These are phyloP conservation scores for Striga asiatica DNA, from an alignment of 257 asterid species.

Conservation along the genomic window DNA sequence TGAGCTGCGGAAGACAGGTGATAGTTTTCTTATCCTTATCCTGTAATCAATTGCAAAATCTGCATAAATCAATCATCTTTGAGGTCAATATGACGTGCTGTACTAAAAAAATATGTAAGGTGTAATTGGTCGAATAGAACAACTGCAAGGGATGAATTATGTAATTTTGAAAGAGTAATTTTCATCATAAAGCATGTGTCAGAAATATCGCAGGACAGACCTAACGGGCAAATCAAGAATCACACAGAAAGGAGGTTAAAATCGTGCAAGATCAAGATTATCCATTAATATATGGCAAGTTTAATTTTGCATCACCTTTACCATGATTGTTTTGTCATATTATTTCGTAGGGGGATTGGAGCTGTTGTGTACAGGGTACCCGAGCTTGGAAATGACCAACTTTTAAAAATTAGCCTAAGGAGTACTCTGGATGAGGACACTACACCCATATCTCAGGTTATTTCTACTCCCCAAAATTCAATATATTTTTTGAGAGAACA, in stretches of 20 bases:
- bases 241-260: too few species aligned
- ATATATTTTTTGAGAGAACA: neutral
- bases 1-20: neutral
- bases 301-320: too few species aligned
- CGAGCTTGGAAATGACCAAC: slow-evolving; percentile 49
- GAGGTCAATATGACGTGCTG: too few species aligned
- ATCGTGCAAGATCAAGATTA: too few species aligned
- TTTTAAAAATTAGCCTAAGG: slow-evolving; percentile 74
- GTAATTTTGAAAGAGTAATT: neutral
- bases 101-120: too few species aligned
- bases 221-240: too few species aligned
- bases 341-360: slow-evolving; percentile 55
- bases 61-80: too few species aligned
- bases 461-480: neutral
- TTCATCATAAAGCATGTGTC: too few species aligned
- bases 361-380: slow-evolving; percentile 79
- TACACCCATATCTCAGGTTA: slow-evolving; percentile 70
- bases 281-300: too few species aligned
- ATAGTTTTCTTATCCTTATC: too few species aligned
- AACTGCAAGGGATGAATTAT: neutral
- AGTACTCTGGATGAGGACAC: slow-evolving; percentile 64
- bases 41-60: too few species aligned
- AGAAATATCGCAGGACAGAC: too few species aligned
- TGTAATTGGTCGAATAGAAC: neutral
- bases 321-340: slow-evolving; percentile 9